Conservation (phyloP, 1,139 yeast species). For the Hemisphaericaspora lyxosophila region DNA sequence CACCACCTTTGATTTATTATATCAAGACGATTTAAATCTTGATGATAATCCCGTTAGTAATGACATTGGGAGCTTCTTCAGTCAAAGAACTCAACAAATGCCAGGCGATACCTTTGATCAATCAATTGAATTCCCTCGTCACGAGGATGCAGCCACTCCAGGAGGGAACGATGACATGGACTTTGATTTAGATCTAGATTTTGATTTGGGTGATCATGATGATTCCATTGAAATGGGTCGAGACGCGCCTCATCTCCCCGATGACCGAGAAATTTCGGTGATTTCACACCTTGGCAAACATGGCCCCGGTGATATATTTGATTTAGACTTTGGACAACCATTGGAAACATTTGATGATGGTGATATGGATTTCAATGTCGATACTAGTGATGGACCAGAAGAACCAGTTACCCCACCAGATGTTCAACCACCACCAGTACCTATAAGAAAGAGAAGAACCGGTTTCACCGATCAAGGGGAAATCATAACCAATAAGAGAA, state of each 20-base stretch:
- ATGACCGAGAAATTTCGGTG: conserved; percentile 22
- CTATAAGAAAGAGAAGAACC: conserved; percentile 27
- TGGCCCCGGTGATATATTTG: conserved; percentile 14
- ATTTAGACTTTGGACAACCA: conserved; percentile 30
- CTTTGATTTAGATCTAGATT: conserved; percentile 46
- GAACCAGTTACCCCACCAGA: conserved; percentile 16
- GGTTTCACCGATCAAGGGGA: conserved; percentile 42
- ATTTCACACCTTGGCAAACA: conserved; percentile 31
- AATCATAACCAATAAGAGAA: conserved; percentile 40
- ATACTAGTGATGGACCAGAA: conserved; percentile 17
- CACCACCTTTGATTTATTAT: conserved; percentile 71
- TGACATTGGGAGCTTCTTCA: conserved; percentile 11
- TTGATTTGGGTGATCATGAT: conserved; percentile 21
- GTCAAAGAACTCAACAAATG: conserved; percentile 9
- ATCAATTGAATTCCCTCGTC: conserved; percentile 62
- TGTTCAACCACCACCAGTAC: conserved; percentile 17
- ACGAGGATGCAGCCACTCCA: conserved; percentile 19
- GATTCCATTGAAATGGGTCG: conserved; percentile 51
- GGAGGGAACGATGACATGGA: conserved; percentile 41
- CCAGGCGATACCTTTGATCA: conserved; percentile 33
- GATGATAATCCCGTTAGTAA: conserved; percentile 24
- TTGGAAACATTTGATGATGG: conserved; percentile 29
- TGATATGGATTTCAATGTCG: conserved; percentile 16
- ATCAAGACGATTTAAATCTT: conserved; percentile 62
- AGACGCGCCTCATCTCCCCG: conserved; percentile 26